Evolutionary conservation across 23 red algal genomes (phyloP), one percentile per base, ranked within the genome.

Genomic region (Cyanidium caldarium): DNA sequence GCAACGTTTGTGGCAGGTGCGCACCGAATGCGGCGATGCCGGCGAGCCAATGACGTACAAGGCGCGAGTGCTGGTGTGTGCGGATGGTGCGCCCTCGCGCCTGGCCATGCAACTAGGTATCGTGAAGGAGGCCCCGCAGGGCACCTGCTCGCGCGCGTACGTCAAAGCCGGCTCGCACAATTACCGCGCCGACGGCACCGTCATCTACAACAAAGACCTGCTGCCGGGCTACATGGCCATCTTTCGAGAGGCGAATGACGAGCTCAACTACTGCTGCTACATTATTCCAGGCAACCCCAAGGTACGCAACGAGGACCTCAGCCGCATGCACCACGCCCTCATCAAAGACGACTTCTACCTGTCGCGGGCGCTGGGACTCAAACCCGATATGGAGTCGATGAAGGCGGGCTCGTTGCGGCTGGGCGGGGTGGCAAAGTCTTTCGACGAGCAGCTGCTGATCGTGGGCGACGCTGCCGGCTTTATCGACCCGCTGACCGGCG

Each of bases 221-320:
- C 34, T 73, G 3, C 69, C 69, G 25, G 69, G 69, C 39, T 73
- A 73, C 19, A 57, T 45, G 31, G 69, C 69, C 33, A 57, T 73
- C 2, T 73, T 73, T 45, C 35, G 69, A 14, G 43, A 73, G 33
- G 43, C 42, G 26, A 73, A 73, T 45, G 69, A 73, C 35, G 69
- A 73, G 51, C 37, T 73, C 30, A 73, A 73, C 69, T 73, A 57
- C 39, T 73, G 69, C 51, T 57, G 43, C 42, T 73, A 73, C 51
- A 73, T 73, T 44, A 73, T 73, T 45, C 69, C 69, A 12, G 69
- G 69, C 12, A 73, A 73, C 39, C 69, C 69, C n/a, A 39, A 45
- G 5, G 69, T 73, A 2, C 44, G 43, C 7, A 73, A 73, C n/a
- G 69, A 73, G 14, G 69, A 73, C 25, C 39, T 73, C 31, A 40